Base-by-base conservation (phyloP, 192 early-diverging fungal species). In the Backusella macrospora region DNA sequence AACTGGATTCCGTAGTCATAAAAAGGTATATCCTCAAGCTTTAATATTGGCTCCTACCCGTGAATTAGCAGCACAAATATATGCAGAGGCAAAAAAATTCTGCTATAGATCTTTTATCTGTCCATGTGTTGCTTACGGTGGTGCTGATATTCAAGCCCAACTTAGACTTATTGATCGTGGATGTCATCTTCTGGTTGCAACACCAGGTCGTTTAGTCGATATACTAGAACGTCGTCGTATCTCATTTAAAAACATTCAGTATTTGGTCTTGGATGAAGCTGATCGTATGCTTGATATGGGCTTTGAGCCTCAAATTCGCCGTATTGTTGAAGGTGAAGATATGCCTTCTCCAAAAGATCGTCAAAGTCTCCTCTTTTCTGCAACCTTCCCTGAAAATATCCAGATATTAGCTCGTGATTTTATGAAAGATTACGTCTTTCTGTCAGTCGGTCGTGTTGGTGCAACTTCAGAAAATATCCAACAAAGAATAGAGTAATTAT, bases 271-370 rank as follows among this genome's bases (percentile, higher is more conserved):
- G 73, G 97, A 99, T 86, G 97, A 99, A 81, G 97, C 97, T 13
- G 97, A 99, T 81, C 91, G 96, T 55, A 98, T 98, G 97, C 83
- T 99, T 75, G 97, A 99, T 77, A 98, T 99, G 96, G 96, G 97
- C 68, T 98, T 98, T 79, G 97, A 99, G 83, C 95, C 95, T 52
- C 96, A 99, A 82, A 96, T 99, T 79, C 91, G 96, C 70, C 94
- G 93, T 78, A 98, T 99, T 77, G 96, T 99, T 10, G 95, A 96
- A 65, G 65, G 71, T 18, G 94, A 95, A 84, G 97, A 97, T 80
- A 90, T 96, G 6, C 97, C 96, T 42, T 38, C 39, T 62, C 43
- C 70, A 26, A n/a, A 26, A 14, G 95, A 98, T 73, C 89, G 98
- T 52, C 98, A 99, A 80, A 99, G 96, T 15, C 90, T 99, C 49